Evolutionary conservation across 2,329 filamentous ascomycete genomes (phyloP), one percentile per base, ranked within the genome.

Genomic region (Septoria linicola): DNA sequence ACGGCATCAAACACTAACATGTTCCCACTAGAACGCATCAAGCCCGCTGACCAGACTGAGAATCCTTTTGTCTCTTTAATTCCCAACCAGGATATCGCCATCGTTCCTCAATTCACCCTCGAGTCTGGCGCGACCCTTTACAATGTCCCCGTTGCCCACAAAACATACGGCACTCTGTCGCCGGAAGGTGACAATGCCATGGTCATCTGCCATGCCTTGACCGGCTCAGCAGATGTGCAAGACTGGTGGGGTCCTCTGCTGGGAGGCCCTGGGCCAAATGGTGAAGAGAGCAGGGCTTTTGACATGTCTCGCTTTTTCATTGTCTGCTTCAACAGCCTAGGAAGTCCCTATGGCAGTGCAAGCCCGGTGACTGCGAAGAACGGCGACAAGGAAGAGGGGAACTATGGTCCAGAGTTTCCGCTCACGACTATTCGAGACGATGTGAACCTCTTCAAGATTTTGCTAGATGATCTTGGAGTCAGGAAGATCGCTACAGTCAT

Each of bases 371-470:
- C 93, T 1, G 85, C 84, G 61, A 95, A 89, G 69, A 85, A 96
- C 65, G 90, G 90, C 11, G 82, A 95, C 62, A 73, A 80, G 13
- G 76, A 76, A 44, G 83, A 88, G 57, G 90, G 82, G 14, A 81
- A 81, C 61, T 99, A 99, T 66, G 93, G 93, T 0, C 93, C 93
- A 1, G 93, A 99, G 66, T 99, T 99, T 62, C 93, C 93, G 40
- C 74, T 99, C 58, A 96, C 93, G 1, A 97, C 93, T 0, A 89
- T 99, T 58, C 80, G 92, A 59, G 93, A 99, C 68, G 93, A 99
- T 73, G 92, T 97, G 46, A 90, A 88, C 59, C 77, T 93, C 41
- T 90, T 93, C 74, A 89, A 85, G 68, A 72, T 92, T 27, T 73
- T 95, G 6, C 76, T 95, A 7, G 88, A 93, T 64, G 87, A 92